phyloP scores from a whole-genome alignment of 345 rosid genomes.

The Eutrema japonicum region DNA sequence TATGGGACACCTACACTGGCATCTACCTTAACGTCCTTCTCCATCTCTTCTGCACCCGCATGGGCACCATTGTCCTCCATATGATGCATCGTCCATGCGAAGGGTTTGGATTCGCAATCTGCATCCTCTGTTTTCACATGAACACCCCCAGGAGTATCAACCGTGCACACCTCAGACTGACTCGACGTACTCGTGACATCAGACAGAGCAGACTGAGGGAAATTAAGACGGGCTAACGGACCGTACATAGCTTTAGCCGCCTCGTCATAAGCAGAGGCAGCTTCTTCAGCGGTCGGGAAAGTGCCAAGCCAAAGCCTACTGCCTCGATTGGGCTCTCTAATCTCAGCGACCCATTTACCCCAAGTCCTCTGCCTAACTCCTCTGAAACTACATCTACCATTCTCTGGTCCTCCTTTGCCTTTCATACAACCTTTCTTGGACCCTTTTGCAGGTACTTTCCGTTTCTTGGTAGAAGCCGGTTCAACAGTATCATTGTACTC shows the following conservation, averaged over 20 bases:
- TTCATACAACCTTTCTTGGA: slow-evolving; percentile 91
- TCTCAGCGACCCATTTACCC: slow-evolving; percentile 98
- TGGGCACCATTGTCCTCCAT: background rate
- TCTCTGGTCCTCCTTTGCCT: slow-evolving; percentile 93
- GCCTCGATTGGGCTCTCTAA: slow-evolving; percentile 71
- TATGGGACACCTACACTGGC: background rate
- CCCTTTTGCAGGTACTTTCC: slow-evolving; percentile 72
- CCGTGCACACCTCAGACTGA: slow-evolving; percentile 53
- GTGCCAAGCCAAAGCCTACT: slow-evolving; percentile 90
- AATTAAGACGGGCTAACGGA: slow-evolving; percentile 59
- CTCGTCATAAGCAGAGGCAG: slow-evolving; percentile 78
- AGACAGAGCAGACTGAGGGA: slow-evolving; percentile 47
- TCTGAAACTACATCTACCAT: slow-evolving; percentile 56
- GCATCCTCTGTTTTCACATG: slow-evolving; percentile 37
- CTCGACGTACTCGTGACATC: slow-evolving; percentile 45
- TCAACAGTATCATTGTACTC: slow-evolving; percentile 49
- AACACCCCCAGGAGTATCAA: slow-evolving; percentile 38
- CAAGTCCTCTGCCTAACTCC: slow-evolving; percentile 91
- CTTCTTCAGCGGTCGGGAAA: slow-evolving; percentile 68
- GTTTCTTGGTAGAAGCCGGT: slow-evolving; percentile 27
- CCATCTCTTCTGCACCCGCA: background rate
- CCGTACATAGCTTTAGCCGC: slow-evolving; percentile 86
- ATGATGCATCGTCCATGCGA: background rate
- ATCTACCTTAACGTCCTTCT: slow-evolving; percentile 2
- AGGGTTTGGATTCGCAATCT: slow-evolving; percentile 43